Base-by-base conservation (phyloP, 2,329 filamentous ascomycete genomes). In the Phialophora macrospora region DNA sequence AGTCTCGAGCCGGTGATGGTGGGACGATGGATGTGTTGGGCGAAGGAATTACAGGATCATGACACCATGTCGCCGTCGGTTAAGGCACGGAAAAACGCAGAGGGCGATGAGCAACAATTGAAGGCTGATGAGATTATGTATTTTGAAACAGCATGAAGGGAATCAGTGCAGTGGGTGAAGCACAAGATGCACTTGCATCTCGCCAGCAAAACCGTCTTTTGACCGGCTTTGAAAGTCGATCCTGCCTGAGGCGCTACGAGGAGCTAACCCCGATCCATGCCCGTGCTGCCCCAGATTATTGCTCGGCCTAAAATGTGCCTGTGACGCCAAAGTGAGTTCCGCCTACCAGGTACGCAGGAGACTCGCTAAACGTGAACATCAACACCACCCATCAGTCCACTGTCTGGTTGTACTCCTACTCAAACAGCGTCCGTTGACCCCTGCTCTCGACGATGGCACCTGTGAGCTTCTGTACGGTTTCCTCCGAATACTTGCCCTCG, bases 361-460 rank as follows among this genome's bases (percentile, higher is more conserved):
- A 3, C 48, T 51, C 48, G 24, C 38, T 44, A 44, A 44, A 20
- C 38, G 17, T 20, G 38, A 28, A 28, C 46, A 49, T 51, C 58
- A 54, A 41, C 46, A 38, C 22, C 41, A 24, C 20, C 17, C 17
- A 48, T 22, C 20, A 48, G 17, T 22, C 46, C 57, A 32, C 44
- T 48, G 41, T 30, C 11, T 28, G 26, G 38, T 30, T n/a, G 22
- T 11, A 7, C 17, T 22, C n/a, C 41, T 60, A 62, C 38, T 93
- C 91, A 79, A 97, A 96, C 0, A 87, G 91, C 64, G 87, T 87
- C 82, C 95, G 96, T 79, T 88, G 92, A 63, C 93, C 93, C 69
- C 89, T 85, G 7, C 85, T 84, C 77, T 90, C 88, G 24, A 95
- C 90, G 75, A 95, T 92, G 7, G 88, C 89, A 65, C 91, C 92